Conservation (phyloP, 2,329 filamentous ascomycete species). For the Fusarium sp. region DNA sequence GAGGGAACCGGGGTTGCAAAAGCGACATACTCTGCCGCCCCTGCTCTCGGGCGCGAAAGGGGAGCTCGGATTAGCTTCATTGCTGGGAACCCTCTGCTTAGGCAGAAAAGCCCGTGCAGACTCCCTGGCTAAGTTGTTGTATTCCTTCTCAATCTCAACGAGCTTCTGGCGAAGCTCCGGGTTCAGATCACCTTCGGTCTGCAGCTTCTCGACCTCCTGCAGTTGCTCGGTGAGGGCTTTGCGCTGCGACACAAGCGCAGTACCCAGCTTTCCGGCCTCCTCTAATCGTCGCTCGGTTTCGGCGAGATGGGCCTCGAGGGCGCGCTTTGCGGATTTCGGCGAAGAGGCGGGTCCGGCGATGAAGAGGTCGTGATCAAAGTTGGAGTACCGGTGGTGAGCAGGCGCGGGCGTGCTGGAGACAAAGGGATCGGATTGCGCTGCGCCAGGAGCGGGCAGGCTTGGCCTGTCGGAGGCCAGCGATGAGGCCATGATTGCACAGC, state of each 20-base stretch:
- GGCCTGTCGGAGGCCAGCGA: constrained; percentile 61
- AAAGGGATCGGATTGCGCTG: constrained; percentile 70
- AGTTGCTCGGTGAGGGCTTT: constrained; percentile 86
- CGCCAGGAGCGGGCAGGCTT: constrained; percentile 57
- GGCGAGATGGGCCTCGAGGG: constrained; percentile 90
- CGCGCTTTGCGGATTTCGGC: constrained; percentile 88
- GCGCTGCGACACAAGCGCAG: constrained; percentile 88
- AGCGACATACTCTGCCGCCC: constrained; percentile 66
- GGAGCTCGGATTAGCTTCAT: constrained; percentile 69
- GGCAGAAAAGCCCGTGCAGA: constrained; percentile 90
- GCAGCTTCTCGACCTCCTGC: constrained; percentile 85
- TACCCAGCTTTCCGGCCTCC: constrained; percentile 91
- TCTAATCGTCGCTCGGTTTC: constrained; percentile 94
- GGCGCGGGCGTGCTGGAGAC: constrained; percentile 63
- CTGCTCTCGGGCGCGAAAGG: constrained; percentile 69
- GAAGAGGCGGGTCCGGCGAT: constrained; percentile 83
- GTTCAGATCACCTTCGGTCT: constrained; percentile 83
- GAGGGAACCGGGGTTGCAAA: neutral
- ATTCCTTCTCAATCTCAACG: constrained; percentile 91
- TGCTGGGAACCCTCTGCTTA: constrained; percentile 85
- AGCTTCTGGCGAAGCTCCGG: constrained; percentile 88
- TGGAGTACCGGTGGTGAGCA: constrained; percentile 80
- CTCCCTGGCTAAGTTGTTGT: constrained; percentile 92
- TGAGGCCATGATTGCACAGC: constrained; percentile 59
- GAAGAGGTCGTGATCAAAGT: constrained; percentile 86